phyloP scores from a whole-genome alignment of 306 rosid genomes.

The Cucurbita moschata region DNA sequence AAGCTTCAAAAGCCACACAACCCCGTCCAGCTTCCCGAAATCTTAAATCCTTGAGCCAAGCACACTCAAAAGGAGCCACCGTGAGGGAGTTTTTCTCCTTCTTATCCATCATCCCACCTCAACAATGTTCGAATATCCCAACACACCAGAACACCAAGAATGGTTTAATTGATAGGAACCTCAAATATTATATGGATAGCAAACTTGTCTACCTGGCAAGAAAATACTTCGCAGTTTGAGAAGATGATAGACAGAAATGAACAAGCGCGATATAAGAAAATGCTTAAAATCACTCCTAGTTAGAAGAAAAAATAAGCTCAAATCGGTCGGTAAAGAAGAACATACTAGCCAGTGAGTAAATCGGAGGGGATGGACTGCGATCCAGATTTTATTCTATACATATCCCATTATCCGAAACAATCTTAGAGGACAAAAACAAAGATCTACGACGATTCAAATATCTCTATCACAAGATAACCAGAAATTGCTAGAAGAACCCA shows the following conservation, averaged over 20 bases:
- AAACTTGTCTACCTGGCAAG: constrained; percentile 8
- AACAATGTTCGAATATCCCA: neutral
- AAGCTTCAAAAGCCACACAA: constrained; percentile 84
- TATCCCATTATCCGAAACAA: neutral
- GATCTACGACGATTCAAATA: neutral
- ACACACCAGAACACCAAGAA: neutral
- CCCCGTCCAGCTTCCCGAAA: constrained; percentile 88
- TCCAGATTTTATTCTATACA: neutral
- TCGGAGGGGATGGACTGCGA: neutral
- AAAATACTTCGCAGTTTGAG: neutral
- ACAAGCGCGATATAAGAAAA: neutral
- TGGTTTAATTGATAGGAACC: neutral
- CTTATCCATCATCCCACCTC: constrained; percentile 33
- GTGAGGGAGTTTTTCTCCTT: constrained; percentile 45
- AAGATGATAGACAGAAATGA: neutral
- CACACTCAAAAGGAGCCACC: constrained; percentile 89
- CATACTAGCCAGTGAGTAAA: neutral
- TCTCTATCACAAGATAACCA: constrained; percentile 8
- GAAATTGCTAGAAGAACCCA: constrained; percentile 17
- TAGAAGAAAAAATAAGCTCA: neutral
- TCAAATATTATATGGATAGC: neutral
- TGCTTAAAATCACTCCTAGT: neutral
- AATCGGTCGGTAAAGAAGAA: neutral
- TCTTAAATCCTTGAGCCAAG: constrained; percentile 71
- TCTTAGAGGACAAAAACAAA: neutral